These are phyloP conservation scores for Cryphonectria naterciae DNA, from an alignment of 2,329 filamentous ascomycete species.

Conservation along the genomic window DNA sequence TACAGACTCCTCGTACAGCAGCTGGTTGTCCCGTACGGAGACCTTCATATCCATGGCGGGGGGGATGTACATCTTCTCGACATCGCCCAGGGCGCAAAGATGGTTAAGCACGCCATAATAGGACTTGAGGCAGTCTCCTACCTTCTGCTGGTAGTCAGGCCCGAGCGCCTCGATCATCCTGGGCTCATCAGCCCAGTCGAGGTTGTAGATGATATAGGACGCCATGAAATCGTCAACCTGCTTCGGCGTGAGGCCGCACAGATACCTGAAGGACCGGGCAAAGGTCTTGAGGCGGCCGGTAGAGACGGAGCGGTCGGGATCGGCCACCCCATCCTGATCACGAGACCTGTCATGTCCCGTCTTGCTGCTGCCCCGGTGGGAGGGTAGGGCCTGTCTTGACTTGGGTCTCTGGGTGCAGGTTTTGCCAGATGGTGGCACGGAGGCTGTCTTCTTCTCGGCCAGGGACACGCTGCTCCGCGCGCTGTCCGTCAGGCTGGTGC, in stretches of 20 bases:
- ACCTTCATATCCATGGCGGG: slow-evolving; percentile 56
- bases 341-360: neutral
- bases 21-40: slow-evolving; percentile 55
- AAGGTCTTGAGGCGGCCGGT: slow-evolving; percentile 55
- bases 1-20: slow-evolving; percentile 56
- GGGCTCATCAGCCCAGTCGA: slow-evolving; percentile 56
- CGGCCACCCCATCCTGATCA: slow-evolving; percentile 23
- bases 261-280: slow-evolving; percentile 53
- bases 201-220: slow-evolving; percentile 60
- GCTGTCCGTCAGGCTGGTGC: slow-evolving; percentile 36
- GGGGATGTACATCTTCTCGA: slow-evolving; percentile 64
- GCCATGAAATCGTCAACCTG: slow-evolving; percentile 60
- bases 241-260: slow-evolving; percentile 52
- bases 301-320: slow-evolving; percentile 49
- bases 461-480: slow-evolving; percentile 41
- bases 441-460: slow-evolving; percentile 37
- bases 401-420: slow-evolving; percentile 2
- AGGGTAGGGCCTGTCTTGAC: slow-evolving; percentile 12
- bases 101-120: slow-evolving; percentile 61
- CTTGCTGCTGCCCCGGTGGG: slow-evolving; percentile 24
- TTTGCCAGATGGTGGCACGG: slow-evolving; percentile 21
- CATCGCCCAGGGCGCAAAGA: slow-evolving; percentile 57
- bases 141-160: slow-evolving; percentile 52
- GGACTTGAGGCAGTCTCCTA: slow-evolving; percentile 54
- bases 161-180: slow-evolving; percentile 53